Conservation (phyloP, 805 yeast species). For the Candida germanica region DNA sequence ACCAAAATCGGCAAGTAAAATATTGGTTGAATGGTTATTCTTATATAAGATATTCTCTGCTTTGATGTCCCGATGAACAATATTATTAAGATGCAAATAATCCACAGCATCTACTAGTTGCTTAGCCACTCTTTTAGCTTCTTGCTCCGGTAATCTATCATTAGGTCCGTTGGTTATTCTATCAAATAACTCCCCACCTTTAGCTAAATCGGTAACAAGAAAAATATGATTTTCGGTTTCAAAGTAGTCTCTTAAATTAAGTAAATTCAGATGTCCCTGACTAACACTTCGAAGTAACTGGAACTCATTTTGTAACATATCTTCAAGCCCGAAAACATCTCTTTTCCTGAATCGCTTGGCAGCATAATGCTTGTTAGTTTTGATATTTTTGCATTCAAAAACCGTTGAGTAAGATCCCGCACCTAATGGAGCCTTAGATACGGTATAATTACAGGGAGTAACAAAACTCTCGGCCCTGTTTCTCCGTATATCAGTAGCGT, state of each 20-base stretch:
- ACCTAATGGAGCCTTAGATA: constrained; percentile 33
- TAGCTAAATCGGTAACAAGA: constrained; percentile 64
- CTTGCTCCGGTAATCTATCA: constrained; percentile 43
- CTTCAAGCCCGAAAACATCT: constrained; percentile 51
- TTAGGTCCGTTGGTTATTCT: constrained; percentile 40
- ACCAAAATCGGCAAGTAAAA: constrained; percentile 63
- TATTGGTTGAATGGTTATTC: constrained; percentile 31
- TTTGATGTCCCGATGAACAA: constrained; percentile 70
- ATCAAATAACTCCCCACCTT: constrained; percentile 68
- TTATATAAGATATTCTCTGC: constrained; percentile 66
- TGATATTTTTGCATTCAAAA: constrained; percentile 44
- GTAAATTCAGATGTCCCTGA: constrained; percentile 49
- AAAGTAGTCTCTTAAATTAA: constrained; percentile 65
- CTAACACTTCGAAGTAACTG: constrained; percentile 50
- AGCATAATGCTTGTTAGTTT: constrained; percentile 46
- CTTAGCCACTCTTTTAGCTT: constrained; percentile 48
- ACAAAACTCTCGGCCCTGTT: constrained; percentile 14
- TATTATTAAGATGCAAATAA: constrained; percentile 55
- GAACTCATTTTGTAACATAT: constrained; percentile 58
- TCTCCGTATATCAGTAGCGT: constrained; percentile 15
- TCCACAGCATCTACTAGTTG: constrained; percentile 53
- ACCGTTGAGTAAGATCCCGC: constrained; percentile 51
- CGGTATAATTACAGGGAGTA: constrained; percentile 30
- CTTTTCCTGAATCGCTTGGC: constrained; percentile 51
- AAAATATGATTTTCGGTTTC: constrained; percentile 58